Base-by-base conservation (phyloP, 257 asterid species). In the Marsdenia floribunda region DNA sequence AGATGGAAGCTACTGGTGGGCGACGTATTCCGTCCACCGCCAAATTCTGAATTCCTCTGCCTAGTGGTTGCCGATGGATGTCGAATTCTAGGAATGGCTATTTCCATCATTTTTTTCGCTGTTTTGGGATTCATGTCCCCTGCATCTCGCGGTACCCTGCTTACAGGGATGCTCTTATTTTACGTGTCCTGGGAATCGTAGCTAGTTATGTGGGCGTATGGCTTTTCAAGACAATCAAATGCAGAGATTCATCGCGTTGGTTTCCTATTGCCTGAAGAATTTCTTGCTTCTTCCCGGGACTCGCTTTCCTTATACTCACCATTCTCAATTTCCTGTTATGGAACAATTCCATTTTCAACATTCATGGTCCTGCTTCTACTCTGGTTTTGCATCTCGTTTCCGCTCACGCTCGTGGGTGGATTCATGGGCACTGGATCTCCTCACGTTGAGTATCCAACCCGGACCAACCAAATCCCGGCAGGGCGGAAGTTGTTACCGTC, bases 41-140 rank as follows among this genome's bases (percentile, higher is more conserved):
- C 50, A 4, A 7, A 16, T 16, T 72, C 80, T 33, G 46, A 50
- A 44, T 64, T 77, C 40, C 70, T 77, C 12, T 77, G 76, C 24
- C 64, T 77, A 33, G 59, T 77, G 72, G 76, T 77, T 10, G 80
- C 71, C 15, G 75, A 77, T 35, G 80, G 80, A n/a, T 74, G 72
- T 21, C 80, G 72, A 68, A 77, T 77, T 63, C 24, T 58, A 35
- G 80, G 72, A 33, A 77, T 77, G 80, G 80, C 63, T 1, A 13
- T 77, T 38, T 71, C 49, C 24, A 77, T 76, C 50, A 77, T 77
- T 5, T 16, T 77, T 14, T 77, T 77, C 61, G 76, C 76, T 24
- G 80, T 76, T 33, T 6, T 77, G 35, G 80, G 80, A 22, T 77
- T 77, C 71, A 77, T 77, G 80, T 77, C 80, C 42, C 80, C 80